phyloP scores from a whole-genome alignment of 2,329 filamentous ascomycete genomes.

The Fonsecaea multimorphosa region DNA sequence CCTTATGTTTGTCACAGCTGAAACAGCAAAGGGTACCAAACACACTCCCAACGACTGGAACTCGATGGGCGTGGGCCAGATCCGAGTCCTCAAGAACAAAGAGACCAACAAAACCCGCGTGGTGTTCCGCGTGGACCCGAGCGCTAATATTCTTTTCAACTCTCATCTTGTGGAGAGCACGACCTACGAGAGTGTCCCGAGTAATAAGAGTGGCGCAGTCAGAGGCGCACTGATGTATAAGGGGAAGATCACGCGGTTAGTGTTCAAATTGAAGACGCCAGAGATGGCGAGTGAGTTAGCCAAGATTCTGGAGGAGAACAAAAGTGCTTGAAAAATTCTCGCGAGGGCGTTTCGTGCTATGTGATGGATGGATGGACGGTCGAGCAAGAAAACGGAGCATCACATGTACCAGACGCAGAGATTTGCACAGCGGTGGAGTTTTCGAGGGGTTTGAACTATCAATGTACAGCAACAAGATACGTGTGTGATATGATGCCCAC shows the following conservation, averaged over 20 bases:
- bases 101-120: slow-evolving; percentile 70
- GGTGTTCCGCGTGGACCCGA: slow-evolving; percentile 75
- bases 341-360: not conserved
- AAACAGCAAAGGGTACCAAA: slow-evolving; percentile 51
- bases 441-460: slow-evolving; percentile 9
- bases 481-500: slow-evolving; percentile 1
- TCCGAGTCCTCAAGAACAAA: slow-evolving; percentile 77
- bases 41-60: slow-evolving; percentile 62
- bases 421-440: slow-evolving; percentile 32
- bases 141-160: slow-evolving; percentile 76
- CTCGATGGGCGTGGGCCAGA: slow-evolving; percentile 71
- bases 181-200: slow-evolving; percentile 44
- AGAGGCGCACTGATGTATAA: slow-evolving; percentile 36
- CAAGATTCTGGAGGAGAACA: slow-evolving; percentile 37
- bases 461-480: slow-evolving; percentile 18
- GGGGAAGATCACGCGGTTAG: slow-evolving; percentile 35
- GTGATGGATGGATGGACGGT: not conserved
- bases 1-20: slow-evolving; percentile 62
- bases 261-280: slow-evolving; percentile 39
- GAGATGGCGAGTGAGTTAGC: slow-evolving; percentile 35
- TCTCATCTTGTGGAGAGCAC: slow-evolving; percentile 69
- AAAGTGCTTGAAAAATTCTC: slow-evolving; percentile 23
- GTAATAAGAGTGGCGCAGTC: slow-evolving; percentile 37
- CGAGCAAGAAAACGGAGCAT: slow-evolving; percentile 15
- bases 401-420: slow-evolving; percentile 15